Evolutionary conservation across 371 early-diverging fungal genomes (phyloP), one percentile per base, ranked within the genome.

Genomic region (Circinella minor): DNA sequence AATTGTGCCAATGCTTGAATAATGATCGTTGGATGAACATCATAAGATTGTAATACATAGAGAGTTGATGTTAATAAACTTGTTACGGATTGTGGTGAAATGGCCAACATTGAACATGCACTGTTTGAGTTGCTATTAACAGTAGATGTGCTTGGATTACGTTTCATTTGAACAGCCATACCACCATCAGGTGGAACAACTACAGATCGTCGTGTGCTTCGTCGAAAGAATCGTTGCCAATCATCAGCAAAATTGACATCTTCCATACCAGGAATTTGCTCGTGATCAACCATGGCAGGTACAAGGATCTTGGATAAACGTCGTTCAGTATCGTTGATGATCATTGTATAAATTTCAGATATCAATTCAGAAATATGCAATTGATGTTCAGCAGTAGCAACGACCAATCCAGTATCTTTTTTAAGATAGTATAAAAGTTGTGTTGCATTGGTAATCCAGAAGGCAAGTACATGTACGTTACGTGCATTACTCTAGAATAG

Each of bases 391-490:
- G 82, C 86, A 4, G 93, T 91, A 11, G 85, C 77, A 14, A 78
- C 71, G 11, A 89, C 85, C 14, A 95, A 86, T 11, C 87, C 86
- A 18, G 84, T 47, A 76, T 96, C 97, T 65, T 91, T 90, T 74
- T 93, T 91, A 54, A 96, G 79, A 74, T 91, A 95, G 71, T 93
- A 91, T 11, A 94, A 68, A 6, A 96, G 84, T 38, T 89, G 89
- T n/a, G 89, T 86, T 46, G 84, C 76, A 76, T 95, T 95, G 46
- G 94, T 84, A 39, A 94, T 82, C 95, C 95, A 95, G 69, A 90
- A 95, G 5, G 91, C 86, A n/a, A 91, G 77, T 17, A 75, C 61
- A 71, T 85, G 81, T 61, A 80, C 69, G 55, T 83, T 79, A n/a
- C 69, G 77, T 38, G 78, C 63, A 65, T 77, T 77, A 18, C 64